Percentiles rank a stretch among this genome's conserved stretches.
phyloP scores from a whole-genome alignment of 768 basidiomycete genomes.

The Lentinula aciculospora region DNA sequence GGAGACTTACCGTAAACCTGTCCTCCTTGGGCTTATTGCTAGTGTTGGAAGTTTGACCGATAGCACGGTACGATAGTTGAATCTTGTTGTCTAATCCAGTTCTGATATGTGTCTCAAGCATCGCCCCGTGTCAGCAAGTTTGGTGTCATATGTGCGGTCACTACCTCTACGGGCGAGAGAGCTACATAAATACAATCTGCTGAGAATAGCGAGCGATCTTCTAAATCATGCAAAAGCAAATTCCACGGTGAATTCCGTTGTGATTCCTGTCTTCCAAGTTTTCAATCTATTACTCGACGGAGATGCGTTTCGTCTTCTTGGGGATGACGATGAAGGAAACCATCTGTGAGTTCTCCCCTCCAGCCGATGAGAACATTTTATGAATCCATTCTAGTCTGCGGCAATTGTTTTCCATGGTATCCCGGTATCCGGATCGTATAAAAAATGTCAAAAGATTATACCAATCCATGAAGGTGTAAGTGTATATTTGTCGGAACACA shows the following conservation, averaged over 20 bases:
- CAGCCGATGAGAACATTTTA: constrained; percentile 7
- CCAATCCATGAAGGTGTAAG: constrained; percentile 81
- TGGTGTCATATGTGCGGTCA: constrained; percentile 50
- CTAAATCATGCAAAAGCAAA: constrained; percentile 47
- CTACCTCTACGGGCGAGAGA: constrained; percentile 36
- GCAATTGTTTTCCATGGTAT: constrained; percentile 47
- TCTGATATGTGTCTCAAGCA: constrained; percentile 40
- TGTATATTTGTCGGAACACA: constrained; percentile 10
- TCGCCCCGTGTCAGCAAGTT: constrained; percentile 56
- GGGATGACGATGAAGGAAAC: constrained; percentile 39
- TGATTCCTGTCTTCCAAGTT: constrained; percentile 80
- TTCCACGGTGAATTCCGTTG: constrained; percentile 57
- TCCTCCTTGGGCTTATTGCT: constrained; percentile 70
- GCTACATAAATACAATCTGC: constrained; percentile 37
- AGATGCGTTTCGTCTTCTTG: constrained; percentile 48
- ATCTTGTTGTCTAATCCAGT: constrained; percentile 9
- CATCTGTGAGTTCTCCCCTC: constrained; percentile 38
- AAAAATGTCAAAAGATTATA: constrained; percentile 83
- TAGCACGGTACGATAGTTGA: constrained; percentile 60
- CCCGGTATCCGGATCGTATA: constrained; percentile 57
- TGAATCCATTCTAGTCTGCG: constrained; percentile 38
- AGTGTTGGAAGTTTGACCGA: constrained; percentile 83
- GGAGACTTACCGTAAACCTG: constrained; percentile 48
- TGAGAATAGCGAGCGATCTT: constrained; percentile 54
- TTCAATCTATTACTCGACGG: constrained; percentile 70